phyloP scores from a whole-genome alignment of 495 filamentous ascomycete species.

The Staphylotrichum longicolle region DNA sequence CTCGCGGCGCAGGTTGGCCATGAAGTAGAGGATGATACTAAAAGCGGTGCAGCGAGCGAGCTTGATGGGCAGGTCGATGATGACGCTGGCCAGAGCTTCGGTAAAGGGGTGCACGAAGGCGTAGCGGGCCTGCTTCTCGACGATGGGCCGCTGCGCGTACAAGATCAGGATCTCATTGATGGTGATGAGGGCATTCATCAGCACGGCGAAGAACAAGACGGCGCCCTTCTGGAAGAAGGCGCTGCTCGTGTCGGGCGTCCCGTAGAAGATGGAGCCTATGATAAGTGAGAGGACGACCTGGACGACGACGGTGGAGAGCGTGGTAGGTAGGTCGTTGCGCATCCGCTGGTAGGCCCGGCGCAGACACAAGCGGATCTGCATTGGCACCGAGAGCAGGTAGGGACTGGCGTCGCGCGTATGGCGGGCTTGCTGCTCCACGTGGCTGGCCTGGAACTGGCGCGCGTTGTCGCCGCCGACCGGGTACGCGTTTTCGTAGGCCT shows the following conservation, averaged over 20 bases:
- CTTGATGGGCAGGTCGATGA: conserved; percentile 59
- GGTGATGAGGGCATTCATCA: conserved; percentile 53
- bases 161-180: conserved; percentile 61
- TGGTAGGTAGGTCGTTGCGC: conserved; percentile 36
- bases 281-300: conserved; percentile 48
- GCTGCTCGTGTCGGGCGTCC: conserved; percentile 42
- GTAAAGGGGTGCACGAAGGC: conserved; percentile 64
- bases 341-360: conserved; percentile 51
- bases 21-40: conserved; percentile 58
- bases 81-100: conserved; percentile 57
- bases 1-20: conserved; percentile 53
- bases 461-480: conserved; percentile 45
- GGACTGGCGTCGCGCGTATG: conserved; percentile 49
- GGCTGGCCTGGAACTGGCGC: conserved; percentile 39
- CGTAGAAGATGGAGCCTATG: conserved; percentile 48
- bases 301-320: conserved; percentile 26
- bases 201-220: conserved; percentile 53
- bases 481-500: conserved; percentile 49
- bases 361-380: conserved; percentile 56
- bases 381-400: conserved; percentile 47
- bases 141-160: conserved; percentile 60
- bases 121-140: conserved; percentile 64
- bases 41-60: conserved; percentile 50
- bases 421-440: conserved; percentile 31
- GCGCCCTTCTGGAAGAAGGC: conserved; percentile 56